Percentiles rank a stretch among this genome's conserved stretches.
Conservation (phyloP, 75 land plant genomes). For the Adiantum capillusveneris region DNA sequence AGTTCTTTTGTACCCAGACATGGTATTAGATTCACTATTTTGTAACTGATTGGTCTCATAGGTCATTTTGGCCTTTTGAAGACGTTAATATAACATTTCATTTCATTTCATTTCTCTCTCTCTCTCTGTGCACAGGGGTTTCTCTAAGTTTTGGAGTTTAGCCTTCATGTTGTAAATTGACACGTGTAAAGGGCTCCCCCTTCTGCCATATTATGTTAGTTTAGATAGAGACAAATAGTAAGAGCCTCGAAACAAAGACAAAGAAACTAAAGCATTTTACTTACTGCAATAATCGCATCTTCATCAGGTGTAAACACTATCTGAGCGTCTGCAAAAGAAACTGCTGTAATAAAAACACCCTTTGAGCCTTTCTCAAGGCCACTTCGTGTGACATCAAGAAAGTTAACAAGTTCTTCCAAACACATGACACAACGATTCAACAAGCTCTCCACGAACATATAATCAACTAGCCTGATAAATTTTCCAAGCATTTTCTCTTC, state of each 20-base stretch:
- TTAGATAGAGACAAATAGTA: no score
- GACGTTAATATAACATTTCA: no score
- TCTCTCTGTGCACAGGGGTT: no score
- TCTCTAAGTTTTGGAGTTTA: no score
- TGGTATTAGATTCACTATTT: no score
- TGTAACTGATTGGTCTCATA: no score
- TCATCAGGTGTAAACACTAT: constrained; percentile 31
- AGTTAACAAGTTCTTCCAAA: constrained; percentile 16
- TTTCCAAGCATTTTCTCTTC: constrained; percentile 33
- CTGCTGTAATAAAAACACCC: constrained; percentile 24
- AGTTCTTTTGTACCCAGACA: no score
- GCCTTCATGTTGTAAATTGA: no score
- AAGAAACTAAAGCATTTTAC: not conserved
- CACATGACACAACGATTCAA: constrained; percentile 16
- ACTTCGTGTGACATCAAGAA: constrained; percentile 19
- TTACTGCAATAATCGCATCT: constrained; percentile 16
- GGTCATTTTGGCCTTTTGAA: no score
- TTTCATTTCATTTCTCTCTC: no score
- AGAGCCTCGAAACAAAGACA: not conserved
- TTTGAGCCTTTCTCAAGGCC: constrained; percentile 26
- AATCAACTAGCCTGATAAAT: constrained; percentile 24
- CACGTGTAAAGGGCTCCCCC: no score
- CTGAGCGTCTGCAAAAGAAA: constrained; percentile 16
- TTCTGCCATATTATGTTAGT: no score
- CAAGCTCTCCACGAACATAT: constrained; percentile 32